These are phyloP conservation scores for Triangularia setosa DNA, from an alignment of 2,329 filamentous ascomycete genomes.

Conservation along the genomic window DNA sequence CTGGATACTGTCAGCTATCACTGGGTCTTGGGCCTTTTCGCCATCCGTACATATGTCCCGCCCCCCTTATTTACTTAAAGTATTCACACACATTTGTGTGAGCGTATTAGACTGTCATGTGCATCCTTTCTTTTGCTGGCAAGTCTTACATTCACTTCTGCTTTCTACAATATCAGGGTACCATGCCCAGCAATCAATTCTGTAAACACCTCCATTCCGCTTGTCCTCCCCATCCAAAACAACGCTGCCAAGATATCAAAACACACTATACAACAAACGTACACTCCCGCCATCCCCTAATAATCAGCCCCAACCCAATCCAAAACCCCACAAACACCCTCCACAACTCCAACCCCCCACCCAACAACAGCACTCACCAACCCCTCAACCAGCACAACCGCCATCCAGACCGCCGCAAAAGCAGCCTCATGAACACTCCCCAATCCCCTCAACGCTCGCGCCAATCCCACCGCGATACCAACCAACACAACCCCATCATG, in stretches of 20 bases:
- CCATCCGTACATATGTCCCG: no score
- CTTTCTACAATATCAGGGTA: not conserved
- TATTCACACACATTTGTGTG: no score
- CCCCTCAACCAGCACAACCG: constrained; percentile 24
- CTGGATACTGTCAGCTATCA: no score
- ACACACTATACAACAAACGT: not conserved
- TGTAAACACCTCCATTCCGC: no score
- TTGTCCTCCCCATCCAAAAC: no score
- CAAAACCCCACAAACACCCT: constrained; percentile 25
- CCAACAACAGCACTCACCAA: constrained; percentile 22
- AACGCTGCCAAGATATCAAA: not conserved
- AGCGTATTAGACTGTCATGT: no score
- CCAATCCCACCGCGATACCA: constrained; percentile 11
- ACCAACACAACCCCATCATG: constrained; percentile 9
- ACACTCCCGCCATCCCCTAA: constrained; percentile 4
- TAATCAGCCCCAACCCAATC: constrained; percentile 29
- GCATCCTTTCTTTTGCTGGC: no score
- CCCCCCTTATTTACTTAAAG: no score
- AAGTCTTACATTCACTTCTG: not conserved
- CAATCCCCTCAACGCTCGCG: constrained; percentile 17
- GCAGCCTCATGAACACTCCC: constrained; percentile 21
- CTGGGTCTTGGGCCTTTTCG: no score
- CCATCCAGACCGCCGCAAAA: constrained; percentile 26
- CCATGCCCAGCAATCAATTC: not conserved
- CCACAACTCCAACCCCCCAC: constrained; percentile 22